Evolutionary conservation across 164 flowering plant genomes (phyloP), one percentile per base, ranked within the genome.

Genomic region (Nymphaea colorata): DNA sequence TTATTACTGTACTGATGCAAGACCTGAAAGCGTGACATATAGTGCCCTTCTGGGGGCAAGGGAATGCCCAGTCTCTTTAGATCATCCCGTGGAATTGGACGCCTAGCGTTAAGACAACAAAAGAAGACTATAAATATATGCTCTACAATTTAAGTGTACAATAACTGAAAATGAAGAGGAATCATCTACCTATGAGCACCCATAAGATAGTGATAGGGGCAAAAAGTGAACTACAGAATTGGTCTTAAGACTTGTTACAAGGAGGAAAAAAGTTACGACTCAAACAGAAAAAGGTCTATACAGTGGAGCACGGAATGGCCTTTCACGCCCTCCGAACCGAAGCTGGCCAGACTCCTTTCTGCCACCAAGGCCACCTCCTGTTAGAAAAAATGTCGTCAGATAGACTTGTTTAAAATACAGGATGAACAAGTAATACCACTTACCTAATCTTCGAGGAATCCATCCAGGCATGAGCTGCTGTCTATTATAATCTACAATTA

Each of bases 351-450:
- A 94, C 67, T 89, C 97, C 73, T 94, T 94, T 75, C 75, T 88
- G 62, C 98, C 98, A 66, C 96, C 96, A 72, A 91, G 93, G 71
- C 98, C 98, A 6, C 97, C 98, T 73, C 98, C 98, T 91, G 75
- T 65, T n/a, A 8, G 64, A 61, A 61, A 61, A 61, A 61, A 7
- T 10, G 64, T 61, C 2, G 0, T 55, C 59, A 10, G 12, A 55
- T 36, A n/a, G 36, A 36, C 64, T n/a, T 25, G 36, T 2, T 61
- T 61, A n/a, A 61, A 3, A 61, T 10, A 3, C 25, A 61, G 6
- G 8, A 36, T 17, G 41, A 61, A 61, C 64, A 7, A 6, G 41
- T 36, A 62, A 41, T 15, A 61, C 41, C n/a, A 81, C 87, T 72
- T 45, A 87, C 97, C 98, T 85, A 94, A 83, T 70, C 98, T 82